Evolutionary conservation across 305 asterid species (phyloP).

Genomic region (Ilex paraguariensis): DNA sequence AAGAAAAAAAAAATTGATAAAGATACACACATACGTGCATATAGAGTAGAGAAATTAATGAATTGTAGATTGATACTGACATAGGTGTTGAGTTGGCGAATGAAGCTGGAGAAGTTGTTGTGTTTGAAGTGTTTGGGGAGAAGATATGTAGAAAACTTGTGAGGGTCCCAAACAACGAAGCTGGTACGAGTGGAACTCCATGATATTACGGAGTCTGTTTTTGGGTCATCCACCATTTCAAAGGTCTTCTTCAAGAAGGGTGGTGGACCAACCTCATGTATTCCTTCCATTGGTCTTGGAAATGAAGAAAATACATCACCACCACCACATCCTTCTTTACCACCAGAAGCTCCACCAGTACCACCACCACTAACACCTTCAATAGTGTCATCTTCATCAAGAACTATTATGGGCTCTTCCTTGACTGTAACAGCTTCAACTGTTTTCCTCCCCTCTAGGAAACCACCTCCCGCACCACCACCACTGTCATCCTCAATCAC

Average conservation of each 20-base stretch:
- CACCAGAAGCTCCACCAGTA: not conserved
- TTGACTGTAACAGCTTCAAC: conserved; percentile 2
- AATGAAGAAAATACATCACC: conserved; percentile 2
- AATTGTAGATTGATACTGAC: conserved; percentile 12
- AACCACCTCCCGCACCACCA: too few species aligned
- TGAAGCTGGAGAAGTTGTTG: conserved; percentile 21
- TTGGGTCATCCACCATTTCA: conserved; percentile 17
- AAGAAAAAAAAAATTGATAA: not conserved
- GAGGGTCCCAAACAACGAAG: conserved; percentile 24
- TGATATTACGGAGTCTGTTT: conserved; percentile 22
- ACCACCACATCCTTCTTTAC: too few species aligned
- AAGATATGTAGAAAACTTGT: conserved; percentile 17
- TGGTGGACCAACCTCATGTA: conserved; percentile 10
- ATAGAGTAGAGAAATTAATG: not conserved
- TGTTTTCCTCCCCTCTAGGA: too few species aligned
- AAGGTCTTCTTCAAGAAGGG: conserved; percentile 17
- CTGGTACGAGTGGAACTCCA: conserved; percentile 22
- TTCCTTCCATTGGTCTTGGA: not conserved
- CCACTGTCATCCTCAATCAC: too few species aligned
- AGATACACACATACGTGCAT: not conserved
- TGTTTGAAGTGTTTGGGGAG: conserved; percentile 24
- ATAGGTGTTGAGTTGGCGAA: conserved; percentile 27
- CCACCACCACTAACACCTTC: not conserved
- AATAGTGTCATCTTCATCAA: conserved; percentile 8
- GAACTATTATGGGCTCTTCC: conserved; percentile 1